Evolutionary conservation across 495 filamentous ascomycete species (phyloP).

Genomic region (Delitschia confertaspora): DNA sequence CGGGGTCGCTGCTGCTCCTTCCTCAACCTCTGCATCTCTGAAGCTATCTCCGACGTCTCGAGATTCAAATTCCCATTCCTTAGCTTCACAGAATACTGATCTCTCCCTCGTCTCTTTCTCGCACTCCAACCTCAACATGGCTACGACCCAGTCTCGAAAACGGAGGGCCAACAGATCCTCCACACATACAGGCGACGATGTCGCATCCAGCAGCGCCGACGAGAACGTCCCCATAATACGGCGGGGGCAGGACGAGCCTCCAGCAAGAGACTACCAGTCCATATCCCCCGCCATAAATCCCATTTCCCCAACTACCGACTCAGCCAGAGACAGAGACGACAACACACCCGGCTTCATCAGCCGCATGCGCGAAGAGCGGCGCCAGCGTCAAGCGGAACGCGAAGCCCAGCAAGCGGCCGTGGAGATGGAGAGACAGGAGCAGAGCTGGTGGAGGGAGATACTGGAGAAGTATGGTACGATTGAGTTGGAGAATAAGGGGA

Average conservation of each 20-base stretch:
- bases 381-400: conserved; percentile 17
- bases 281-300: conserved; percentile 17
- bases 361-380: background rate
- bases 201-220: no score
- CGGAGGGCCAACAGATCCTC: no score
- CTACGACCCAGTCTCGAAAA: no score
- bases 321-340: conserved; percentile 8
- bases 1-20: no score
- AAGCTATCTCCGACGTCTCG: no score
- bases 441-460: conserved; percentile 42
- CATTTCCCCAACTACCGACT: no score
- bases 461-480: conserved; percentile 69
- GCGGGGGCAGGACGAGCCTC: conserved; percentile 1
- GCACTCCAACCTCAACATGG: no score
- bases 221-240: conserved; percentile 21
- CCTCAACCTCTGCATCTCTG: no score
- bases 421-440: conserved; percentile 27
- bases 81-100: no score
- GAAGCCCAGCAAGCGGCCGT: conserved; percentile 19
- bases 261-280: conserved; percentile 12
- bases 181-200: no score
- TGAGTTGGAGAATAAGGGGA: conserved; percentile 94
- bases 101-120: no score
- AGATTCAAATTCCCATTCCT: no score
- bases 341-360: conserved; percentile 12